Evolutionary conservation across 2,329 filamentous ascomycete genomes (phyloP), one percentile per base, ranked within the genome.

Genomic region (Atkinsonella hypoxylon): DNA sequence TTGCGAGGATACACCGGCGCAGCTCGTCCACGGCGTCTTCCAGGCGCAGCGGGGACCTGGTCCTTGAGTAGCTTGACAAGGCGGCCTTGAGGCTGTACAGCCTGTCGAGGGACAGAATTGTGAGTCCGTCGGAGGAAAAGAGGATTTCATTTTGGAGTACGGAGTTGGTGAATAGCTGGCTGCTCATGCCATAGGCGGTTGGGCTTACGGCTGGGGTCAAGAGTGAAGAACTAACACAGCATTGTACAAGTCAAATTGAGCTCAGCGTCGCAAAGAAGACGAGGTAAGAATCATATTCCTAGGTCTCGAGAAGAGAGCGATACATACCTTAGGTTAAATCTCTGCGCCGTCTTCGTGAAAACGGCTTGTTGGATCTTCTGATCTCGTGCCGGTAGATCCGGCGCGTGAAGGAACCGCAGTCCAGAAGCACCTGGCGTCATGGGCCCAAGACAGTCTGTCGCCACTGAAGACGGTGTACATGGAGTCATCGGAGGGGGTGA

Each of bases 61-160:
- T 72, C 51, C 69, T 70, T 4, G 76, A 72, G 61, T 83, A 83
- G 55, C 72, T 73, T 17, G 76, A 72, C 11, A 85, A 70, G 1
- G 79, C 77, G 45, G 72, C 70, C 62, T 83, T 83, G 67, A 85
- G 79, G 41, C 77, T 80, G 65, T 83, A 85, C 44, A 83, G 63
- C 47, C 78, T 72, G 62, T 85, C 81, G 11, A 83, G 70, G 0
- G 78, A 73, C 13, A 83, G 62, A 8, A 85, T 66, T 0, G 74
- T 81, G 11, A 85, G 69, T 17, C 79, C 78, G 26, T 78, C 75
- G 2, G 77, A 73, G 2, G 74, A 73, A 68, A 82, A 84, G 49
- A 85, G 69, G 22, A 79, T 64, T 52, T 82, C 77, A 59, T 82
- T 79, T 57, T 85, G 82, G 40, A 66, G 59, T 26, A 81, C 67